Evolutionary conservation across 371 early-diverging fungal genomes (phyloP).

Genomic region (Thermomucor indicae-seudaticae): DNA sequence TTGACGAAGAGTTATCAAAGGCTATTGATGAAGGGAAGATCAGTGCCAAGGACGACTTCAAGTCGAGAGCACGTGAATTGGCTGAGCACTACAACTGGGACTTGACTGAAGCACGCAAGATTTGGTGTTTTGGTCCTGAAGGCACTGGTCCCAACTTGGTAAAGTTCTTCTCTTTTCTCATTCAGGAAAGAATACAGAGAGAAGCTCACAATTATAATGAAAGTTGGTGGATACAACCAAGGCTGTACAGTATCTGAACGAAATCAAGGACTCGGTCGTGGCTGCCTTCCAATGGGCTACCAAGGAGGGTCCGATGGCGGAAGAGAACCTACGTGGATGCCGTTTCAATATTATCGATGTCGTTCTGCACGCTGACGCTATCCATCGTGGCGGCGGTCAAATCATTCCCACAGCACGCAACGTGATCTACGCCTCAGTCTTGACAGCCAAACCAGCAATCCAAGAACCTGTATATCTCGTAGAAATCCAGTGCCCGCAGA

Average conservation of each 20-base stretch:
- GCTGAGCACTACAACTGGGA: constrained; percentile 91
- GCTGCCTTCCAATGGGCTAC: constrained; percentile 95
- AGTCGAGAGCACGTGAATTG: constrained; percentile 89
- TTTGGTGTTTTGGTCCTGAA: constrained; percentile 99
- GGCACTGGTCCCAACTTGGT: constrained; percentile 86
- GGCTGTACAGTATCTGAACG: constrained; percentile 97
- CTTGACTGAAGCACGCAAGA: constrained; percentile 96
- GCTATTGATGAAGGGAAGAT: constrained; percentile 87
- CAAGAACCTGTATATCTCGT: constrained; percentile 97
- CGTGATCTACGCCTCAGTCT: constrained; percentile 86
- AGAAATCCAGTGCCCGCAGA: constrained; percentile 93
- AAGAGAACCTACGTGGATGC: constrained; percentile 93
- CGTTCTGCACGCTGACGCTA: constrained; percentile 96
- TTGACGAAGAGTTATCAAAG: constrained; percentile 79
- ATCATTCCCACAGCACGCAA: constrained; percentile 88
- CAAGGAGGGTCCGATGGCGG: constrained; percentile 90
- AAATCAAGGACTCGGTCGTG: constrained; percentile 98
- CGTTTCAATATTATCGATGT: constrained; percentile 98
- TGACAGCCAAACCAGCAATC: constrained; percentile 86
- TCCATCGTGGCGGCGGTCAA: constrained; percentile 98
- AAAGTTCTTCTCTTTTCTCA: no score
- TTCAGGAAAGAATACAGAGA: no score
- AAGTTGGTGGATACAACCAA: constrained; percentile 96
- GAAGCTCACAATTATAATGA: no score
- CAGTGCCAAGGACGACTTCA: constrained; percentile 89